These are phyloP conservation scores for Talaromyces sp. DNA, from an alignment of 2,329 filamentous ascomycete genomes.

Conservation along the genomic window DNA sequence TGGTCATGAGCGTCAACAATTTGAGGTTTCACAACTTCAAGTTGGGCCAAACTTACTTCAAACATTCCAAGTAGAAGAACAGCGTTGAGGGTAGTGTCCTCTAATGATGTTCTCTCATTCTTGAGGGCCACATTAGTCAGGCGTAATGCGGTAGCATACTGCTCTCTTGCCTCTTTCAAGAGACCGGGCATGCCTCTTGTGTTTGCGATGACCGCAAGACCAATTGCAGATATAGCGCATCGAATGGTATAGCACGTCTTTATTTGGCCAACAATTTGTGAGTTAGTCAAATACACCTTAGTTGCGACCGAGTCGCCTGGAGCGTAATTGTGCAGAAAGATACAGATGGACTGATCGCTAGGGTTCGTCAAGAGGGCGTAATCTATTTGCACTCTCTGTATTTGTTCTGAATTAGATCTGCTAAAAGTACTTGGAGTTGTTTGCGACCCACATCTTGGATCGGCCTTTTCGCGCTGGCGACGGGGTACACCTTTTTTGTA, in stretches of 20 bases:
- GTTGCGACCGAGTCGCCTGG: not conserved
- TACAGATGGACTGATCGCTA: not conserved
- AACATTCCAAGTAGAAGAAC: not conserved
- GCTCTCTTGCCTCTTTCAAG: not conserved
- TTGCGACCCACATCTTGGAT: not conserved
- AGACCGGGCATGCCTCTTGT: not conserved
- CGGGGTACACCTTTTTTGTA: not conserved
- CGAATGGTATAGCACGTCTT: not conserved
- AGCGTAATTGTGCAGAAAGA: slow-evolving; percentile 1
- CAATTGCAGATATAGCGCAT: not conserved
- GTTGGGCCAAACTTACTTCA: not conserved
- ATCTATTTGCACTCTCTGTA: not conserved
- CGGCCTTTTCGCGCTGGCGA: not conserved
- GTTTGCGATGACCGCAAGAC: not conserved
- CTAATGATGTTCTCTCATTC: not conserved
- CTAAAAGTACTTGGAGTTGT: not conserved
- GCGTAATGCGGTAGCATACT: not conserved
- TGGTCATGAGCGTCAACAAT: not conserved
- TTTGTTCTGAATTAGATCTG: not conserved
- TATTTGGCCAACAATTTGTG: not conserved
- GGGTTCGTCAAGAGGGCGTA: not conserved
- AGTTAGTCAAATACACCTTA: not conserved
- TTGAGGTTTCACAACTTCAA: no score
- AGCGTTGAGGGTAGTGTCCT: not conserved
- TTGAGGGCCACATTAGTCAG: not conserved